Percentiles rank a stretch among this genome's conserved stretches.
Conservation (phyloP, 1,284 basidiomycete species). For the Pascua sp. region DNA sequence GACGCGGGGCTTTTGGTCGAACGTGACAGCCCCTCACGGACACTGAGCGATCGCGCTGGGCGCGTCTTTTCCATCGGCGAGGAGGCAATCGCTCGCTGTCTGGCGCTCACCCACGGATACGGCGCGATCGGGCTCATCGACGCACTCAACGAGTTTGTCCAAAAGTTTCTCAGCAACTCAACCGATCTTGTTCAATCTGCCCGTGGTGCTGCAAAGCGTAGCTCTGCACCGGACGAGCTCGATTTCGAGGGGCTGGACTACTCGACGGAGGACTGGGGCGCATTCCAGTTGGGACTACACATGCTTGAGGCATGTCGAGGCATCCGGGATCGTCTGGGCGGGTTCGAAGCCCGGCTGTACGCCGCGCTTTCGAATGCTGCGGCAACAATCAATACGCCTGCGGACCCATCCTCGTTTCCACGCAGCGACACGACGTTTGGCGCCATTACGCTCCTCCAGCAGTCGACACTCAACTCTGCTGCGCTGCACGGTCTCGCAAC, state of each 20-base stretch:
- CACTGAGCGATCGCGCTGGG: conserved; percentile 66
- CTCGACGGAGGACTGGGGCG: conserved; percentile 75
- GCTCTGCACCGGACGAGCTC: conserved; percentile 28
- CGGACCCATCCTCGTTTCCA: conserved; percentile 53
- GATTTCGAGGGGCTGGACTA: conserved; percentile 61
- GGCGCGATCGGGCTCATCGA: conserved; percentile 68
- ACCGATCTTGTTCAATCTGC: conserved; percentile 31
- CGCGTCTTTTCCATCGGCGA: conserved; percentile 74
- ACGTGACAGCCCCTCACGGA: conserved; percentile 59
- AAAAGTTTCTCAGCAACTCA: conserved; percentile 64
- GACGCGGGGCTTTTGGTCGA: conserved; percentile 49
- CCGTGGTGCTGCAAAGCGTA: conserved; percentile 3
- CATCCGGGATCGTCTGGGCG: conserved; percentile 62
- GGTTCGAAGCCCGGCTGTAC: conserved; percentile 68
- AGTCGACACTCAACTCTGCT: conserved; percentile 74
- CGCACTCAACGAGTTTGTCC: conserved; percentile 68
- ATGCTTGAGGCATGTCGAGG: conserved; percentile 71
- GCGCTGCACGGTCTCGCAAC: conserved; percentile 65
- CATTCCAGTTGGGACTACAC: conserved; percentile 77
- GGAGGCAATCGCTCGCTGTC: conserved; percentile 69
- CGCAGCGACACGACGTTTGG: conserved; percentile 65
- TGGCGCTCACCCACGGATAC: conserved; percentile 81
- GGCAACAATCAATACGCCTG: conserved; percentile 57
- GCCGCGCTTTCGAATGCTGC: conserved; percentile 60
- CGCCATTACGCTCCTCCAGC: conserved; percentile 67